phyloP scores from a whole-genome alignment of 768 basidiomycete genomes.

The Auriscalpium microsporum region DNA sequence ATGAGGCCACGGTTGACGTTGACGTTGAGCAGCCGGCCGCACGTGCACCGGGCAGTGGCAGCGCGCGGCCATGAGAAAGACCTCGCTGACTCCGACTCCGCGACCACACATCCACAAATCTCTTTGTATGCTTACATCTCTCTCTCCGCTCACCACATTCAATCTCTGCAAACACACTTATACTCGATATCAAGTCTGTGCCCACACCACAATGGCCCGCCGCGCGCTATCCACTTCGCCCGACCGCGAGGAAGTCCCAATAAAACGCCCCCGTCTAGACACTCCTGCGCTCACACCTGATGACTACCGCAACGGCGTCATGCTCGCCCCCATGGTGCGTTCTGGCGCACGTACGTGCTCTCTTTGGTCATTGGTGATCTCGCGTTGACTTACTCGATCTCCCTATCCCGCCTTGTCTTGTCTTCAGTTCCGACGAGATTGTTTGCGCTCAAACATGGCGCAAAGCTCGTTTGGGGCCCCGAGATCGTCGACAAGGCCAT shows the following conservation, averaged over 20 bases:
- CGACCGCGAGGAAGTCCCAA: neutral
- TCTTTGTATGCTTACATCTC: no score
- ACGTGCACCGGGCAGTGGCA: no score
- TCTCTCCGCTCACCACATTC: no score
- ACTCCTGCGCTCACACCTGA: conserved; percentile 43
- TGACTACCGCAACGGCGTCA: conserved; percentile 82
- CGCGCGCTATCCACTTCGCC: conserved; percentile 11
- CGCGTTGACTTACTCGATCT: neutral
- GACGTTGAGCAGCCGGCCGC: no score
- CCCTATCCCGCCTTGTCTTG: neutral
- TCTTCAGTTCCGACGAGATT: conserved; percentile 72
- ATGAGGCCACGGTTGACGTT: no score
- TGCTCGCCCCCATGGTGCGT: conserved; percentile 98
- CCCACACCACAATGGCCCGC: conserved; percentile 5
- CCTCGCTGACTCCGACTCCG: no score
- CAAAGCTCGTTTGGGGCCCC: conserved; percentile 91
- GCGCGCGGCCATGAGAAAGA: no score
- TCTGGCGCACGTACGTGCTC: conserved; percentile 70
- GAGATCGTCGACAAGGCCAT: conserved; percentile 97
- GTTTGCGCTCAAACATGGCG: conserved; percentile 86
- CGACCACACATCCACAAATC: no score
- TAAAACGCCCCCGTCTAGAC: conserved; percentile 7
- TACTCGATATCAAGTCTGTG: no score
- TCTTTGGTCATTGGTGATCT: conserved; percentile 12
- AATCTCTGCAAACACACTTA: no score